Base-by-base conservation (phyloP, 116 monocot genomes). In the Cymodocea nodosa region DNA sequence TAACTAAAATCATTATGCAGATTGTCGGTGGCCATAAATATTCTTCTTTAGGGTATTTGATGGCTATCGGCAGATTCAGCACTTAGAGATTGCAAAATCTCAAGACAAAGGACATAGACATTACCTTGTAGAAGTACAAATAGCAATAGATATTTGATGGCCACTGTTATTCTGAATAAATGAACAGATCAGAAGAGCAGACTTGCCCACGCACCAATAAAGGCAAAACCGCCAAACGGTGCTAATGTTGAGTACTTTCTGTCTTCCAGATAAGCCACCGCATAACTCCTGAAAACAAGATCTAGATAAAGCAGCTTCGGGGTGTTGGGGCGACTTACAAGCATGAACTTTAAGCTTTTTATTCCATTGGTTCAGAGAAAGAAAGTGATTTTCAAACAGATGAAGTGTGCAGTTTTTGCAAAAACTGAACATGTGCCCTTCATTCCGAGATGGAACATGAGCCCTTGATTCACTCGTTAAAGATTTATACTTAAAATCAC, bases 211-310 rank as follows among this genome's bases (percentile, higher is more conserved):
- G 82, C 94, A 75, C 76, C 89, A 58, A 94, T 86, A 70, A 94
- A 89, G 50, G 89, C 76, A 70, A 94, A 86, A 52, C 89, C 94
- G 59, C 94, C 94, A 67, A 86, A 82, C 37, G 94, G 94, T 23
- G 94, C 94, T 53, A 78, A 55, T 44, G 66, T 60, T 57, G 94
- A 70, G 71, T 84, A 89, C 52, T 79, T 94, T 49, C 82, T 80
- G 75, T 94, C 89, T 82, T 89, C 94, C 70, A 86, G 78, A 80
- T 84, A 94, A 53, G 94, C 94, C 66, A 86, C 89, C 22, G 78
- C 70, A 35, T 94, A 89, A 67, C 89, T 89, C 73, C 94, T 94
- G 55, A 51, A 19, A 69, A 61, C 14, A 30, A 44, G 11, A 44
- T 44, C 44, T 11, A 44, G 44, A 6, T 44, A 44, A 44, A 44